Evolutionary conservation across 768 basidiomycete species (phyloP).

Genomic region (Phlebiopsis gigantea): DNA sequence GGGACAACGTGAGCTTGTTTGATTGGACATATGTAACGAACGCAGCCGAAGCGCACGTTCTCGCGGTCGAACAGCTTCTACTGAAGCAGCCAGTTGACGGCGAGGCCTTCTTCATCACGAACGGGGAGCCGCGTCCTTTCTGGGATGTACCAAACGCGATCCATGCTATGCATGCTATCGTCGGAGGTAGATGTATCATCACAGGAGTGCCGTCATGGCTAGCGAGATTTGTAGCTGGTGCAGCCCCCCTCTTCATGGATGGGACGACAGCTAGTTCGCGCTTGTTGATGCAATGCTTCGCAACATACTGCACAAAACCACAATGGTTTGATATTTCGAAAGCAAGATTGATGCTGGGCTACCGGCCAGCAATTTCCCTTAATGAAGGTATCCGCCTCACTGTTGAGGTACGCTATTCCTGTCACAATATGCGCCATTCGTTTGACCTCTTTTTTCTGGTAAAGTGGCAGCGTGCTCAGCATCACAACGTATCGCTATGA

Average conservation of each 20-base stretch:
- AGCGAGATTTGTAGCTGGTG: neutral
- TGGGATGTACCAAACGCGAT: slow-evolving; percentile 74
- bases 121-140: slow-evolving; percentile 90
- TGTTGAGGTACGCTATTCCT: slow-evolving; percentile 51
- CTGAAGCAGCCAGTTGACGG: slow-evolving; percentile 65
- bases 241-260: neutral
- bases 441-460: too few relatives aligned
- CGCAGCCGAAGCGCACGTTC: slow-evolving; percentile 50
- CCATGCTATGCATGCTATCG: neutral
- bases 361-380: slow-evolving; percentile 85
- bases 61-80: slow-evolving; percentile 25
- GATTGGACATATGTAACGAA: slow-evolving; percentile 58
- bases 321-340: slow-evolving; percentile 94
- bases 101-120: slow-evolving; percentile 91
- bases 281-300: neutral
- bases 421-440: too few relatives aligned
- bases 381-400: slow-evolving; percentile 81
- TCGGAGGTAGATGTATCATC: neutral
- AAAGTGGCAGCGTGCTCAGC: too few relatives aligned
- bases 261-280: too few relatives aligned
- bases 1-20: slow-evolving; percentile 25
- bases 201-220: neutral
- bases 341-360: slow-evolving; percentile 84
- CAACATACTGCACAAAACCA: slow-evolving; percentile 41
- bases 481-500: too few relatives aligned